Conservation (phyloP, 176 grass and related monocot genomes). For the Carex littledalei region DNA sequence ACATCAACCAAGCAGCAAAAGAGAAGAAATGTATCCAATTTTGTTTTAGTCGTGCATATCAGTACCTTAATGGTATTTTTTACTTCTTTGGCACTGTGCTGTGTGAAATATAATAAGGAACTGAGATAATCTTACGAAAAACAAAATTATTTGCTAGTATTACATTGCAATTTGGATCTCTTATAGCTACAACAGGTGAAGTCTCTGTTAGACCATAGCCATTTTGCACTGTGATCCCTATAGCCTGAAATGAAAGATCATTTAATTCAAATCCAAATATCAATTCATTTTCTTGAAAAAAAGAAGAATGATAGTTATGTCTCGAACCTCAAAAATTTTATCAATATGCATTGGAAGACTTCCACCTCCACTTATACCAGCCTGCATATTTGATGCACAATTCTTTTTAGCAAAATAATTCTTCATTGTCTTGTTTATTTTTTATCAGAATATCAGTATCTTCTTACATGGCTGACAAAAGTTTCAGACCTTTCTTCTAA, state of each 20-base stretch:
- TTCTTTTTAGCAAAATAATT: background rate
- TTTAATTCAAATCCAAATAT: background rate
- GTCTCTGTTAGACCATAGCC: constrained; percentile 93
- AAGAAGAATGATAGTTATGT: background rate
- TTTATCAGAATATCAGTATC: background rate
- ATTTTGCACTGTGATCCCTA: constrained; percentile 85
- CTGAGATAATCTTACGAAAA: background rate
- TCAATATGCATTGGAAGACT: constrained; percentile 69
- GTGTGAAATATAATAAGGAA: background rate
- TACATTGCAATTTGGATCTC: constrained; percentile 74
- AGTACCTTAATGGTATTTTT: background rate
- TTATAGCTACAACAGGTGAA: constrained; percentile 65
- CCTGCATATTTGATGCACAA: constrained; percentile 37
- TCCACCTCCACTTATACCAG: constrained; percentile 81
- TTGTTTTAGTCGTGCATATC: background rate
- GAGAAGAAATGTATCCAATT: background rate
- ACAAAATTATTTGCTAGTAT: constrained; percentile 1
- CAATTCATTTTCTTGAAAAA: background rate
- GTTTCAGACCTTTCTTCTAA: background rate
- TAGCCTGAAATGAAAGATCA: constrained; percentile 53
- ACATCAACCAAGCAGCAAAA: background rate
- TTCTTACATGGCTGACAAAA: background rate
- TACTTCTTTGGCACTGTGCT: background rate
- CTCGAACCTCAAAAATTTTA: constrained; percentile 79
- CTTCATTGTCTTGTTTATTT: background rate